These are phyloP conservation scores for Exophiala xenobiotica DNA, from an alignment of 2,329 filamentous ascomycete species.

Conservation along the genomic window DNA sequence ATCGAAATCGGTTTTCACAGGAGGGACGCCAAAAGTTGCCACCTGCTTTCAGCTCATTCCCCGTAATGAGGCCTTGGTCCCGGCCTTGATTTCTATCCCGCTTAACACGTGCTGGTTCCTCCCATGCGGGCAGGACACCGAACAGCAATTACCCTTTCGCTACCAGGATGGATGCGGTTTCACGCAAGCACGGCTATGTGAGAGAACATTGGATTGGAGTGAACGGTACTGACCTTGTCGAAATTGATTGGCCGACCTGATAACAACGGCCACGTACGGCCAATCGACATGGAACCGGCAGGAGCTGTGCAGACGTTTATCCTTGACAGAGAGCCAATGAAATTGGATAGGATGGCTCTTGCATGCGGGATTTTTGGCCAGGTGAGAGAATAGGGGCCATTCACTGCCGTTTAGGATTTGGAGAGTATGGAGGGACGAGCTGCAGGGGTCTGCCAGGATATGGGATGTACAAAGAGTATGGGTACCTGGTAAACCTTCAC, in stretches of 20 bases:
- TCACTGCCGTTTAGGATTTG: conserved; percentile 6
- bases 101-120: conserved; percentile 9
- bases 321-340: conserved; percentile 9
- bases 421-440: conserved; percentile 16
- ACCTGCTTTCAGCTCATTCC: conserved; percentile 7
- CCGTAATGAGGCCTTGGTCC: conserved; percentile 5
- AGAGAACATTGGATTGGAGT: conserved; percentile 6
- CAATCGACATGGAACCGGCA: conserved; percentile 7
- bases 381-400: not conserved
- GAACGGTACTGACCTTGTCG: conserved; percentile 11
- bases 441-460: conserved; percentile 12
- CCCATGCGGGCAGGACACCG: conserved; percentile 3
- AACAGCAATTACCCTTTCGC: conserved; percentile 15
- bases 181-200: conserved; percentile 6
- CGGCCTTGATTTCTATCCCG: conserved; percentile 4
- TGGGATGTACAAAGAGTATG: conserved; percentile 15
- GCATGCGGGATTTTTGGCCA: conserved; percentile 5
- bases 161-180: conserved; percentile 17
- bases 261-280: conserved; percentile 13
- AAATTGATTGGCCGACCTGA: conserved; percentile 12
- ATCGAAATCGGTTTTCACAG: conserved; percentile 8
- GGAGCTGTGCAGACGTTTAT: conserved; percentile 1
- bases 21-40: conserved; percentile 7
- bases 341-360: conserved; percentile 5
- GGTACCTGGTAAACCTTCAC: conserved; percentile 13